Percentiles rank a stretch among this genome's conserved stretches.
These are phyloP conservation scores for Sugiyamaella sp. DNA, from an alignment of 1,139 yeast species.

Conservation along the genomic window DNA sequence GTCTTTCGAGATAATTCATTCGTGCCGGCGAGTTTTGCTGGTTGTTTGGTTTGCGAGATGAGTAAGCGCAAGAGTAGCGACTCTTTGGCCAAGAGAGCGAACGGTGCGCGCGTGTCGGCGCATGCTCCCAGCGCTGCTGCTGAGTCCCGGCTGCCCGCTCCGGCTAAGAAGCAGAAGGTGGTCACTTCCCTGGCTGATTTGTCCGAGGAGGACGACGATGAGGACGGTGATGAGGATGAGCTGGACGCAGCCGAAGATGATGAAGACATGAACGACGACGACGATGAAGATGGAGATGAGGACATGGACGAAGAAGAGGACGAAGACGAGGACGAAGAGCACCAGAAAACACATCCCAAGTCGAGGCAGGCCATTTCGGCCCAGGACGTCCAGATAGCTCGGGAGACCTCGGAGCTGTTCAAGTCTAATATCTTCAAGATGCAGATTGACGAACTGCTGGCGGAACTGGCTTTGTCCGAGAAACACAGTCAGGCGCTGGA, in stretches of 20 bases:
- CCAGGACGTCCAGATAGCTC: slow-evolving; percentile 85
- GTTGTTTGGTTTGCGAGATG: slow-evolving; percentile 11
- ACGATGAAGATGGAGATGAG: slow-evolving; percentile 23
- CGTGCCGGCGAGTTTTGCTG: not conserved
- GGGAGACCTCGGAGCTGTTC: slow-evolving; percentile 92
- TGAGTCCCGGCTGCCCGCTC: slow-evolving; percentile 1
- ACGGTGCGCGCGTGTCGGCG: slow-evolving; percentile 1
- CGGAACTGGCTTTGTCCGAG: slow-evolving; percentile 76
- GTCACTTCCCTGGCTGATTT: slow-evolving; percentile 18
- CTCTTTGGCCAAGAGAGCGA: not conserved
- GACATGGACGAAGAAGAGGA: slow-evolving; percentile 27
- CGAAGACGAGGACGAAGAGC: slow-evolving; percentile 21
- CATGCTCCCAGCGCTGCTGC: no score
- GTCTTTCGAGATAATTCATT: not conserved
- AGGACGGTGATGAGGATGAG: slow-evolving; percentile 19
- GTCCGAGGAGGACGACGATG: slow-evolving; percentile 19
- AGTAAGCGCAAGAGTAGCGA: slow-evolving; percentile 17
- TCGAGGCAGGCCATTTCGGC: slow-evolving; percentile 52
- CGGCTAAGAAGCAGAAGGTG: slow-evolving; percentile 17
- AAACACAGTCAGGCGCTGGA: slow-evolving; percentile 67
- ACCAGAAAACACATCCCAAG: slow-evolving; percentile 8
- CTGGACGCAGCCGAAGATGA: no score
- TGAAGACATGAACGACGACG: no score
- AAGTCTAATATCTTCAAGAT: slow-evolving; percentile 92
- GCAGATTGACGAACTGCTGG: slow-evolving; percentile 87